A percentile compares a stretch with the other conserved stretches of the same genome.
These are phyloP conservation scores for Lachnellula hyalina DNA, from an alignment of 2,329 filamentous ascomycete genomes.

Conservation along the genomic window DNA sequence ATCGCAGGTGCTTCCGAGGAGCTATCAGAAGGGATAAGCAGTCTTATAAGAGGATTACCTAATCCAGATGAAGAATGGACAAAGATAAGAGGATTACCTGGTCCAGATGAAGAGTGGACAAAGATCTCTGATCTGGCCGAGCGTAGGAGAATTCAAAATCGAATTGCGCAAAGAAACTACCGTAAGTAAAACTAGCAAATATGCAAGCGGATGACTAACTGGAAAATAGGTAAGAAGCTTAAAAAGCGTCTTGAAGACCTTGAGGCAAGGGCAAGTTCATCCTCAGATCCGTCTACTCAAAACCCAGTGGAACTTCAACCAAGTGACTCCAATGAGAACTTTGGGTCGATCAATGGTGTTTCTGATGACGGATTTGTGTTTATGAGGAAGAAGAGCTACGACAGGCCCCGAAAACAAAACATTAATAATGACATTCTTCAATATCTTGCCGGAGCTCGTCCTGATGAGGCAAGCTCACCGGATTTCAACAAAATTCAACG, in stretches of 20 bases:
- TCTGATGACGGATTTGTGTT: too few relatives aligned
- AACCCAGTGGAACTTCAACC: slow-evolving; percentile 42
- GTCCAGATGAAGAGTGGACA: slow-evolving; percentile 97
- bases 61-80: slow-evolving; percentile 99
- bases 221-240: slow-evolving; percentile 71
- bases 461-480: slow-evolving; percentile 26
- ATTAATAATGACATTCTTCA: too few relatives aligned
- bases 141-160: slow-evolving; percentile 89
- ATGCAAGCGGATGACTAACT: slow-evolving; percentile 8
- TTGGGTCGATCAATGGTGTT: slow-evolving; percentile 62
- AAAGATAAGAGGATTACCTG: slow-evolving; percentile 92
- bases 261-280: slow-evolving; percentile 67
- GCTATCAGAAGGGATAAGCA: slow-evolving; percentile 55
- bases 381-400: too few relatives aligned
- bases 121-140: slow-evolving; percentile 97
- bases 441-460: too few relatives aligned
- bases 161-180: slow-evolving; percentile 95
- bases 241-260: slow-evolving; percentile 83
- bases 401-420: too few relatives aligned
- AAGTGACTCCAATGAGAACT: slow-evolving; percentile 27
- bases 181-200: slow-evolving; percentile 50
- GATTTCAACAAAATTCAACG: too few relatives aligned
- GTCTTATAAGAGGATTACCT: slow-evolving; percentile 87
- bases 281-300: slow-evolving; percentile 50
- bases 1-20: too few relatives aligned